Evolutionary conservation across 371 early-diverging fungal genomes (phyloP), one percentile per base, ranked within the genome.

Genomic region (Paramicrosporidium saccamoebae): DNA sequence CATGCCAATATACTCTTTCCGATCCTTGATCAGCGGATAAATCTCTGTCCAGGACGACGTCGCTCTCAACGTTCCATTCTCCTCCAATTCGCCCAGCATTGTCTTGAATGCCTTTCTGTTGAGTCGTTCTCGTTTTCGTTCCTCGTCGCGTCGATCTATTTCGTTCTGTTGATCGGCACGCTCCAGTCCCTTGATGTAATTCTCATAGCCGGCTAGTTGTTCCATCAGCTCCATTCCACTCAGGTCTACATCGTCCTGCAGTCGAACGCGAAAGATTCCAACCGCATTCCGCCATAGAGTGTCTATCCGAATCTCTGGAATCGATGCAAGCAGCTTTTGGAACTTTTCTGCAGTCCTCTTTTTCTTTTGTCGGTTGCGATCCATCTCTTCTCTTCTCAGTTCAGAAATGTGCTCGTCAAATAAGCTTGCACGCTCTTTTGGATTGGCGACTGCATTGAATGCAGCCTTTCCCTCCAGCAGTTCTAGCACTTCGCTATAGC

Each of bases 31-130:
- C 12, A 44, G 11, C 2, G 64, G 63, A 28, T 60, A 60, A 3
- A 71, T 43, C 13, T 78, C 62, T 46, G 58, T 64, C 78, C 78
- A 78, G 23, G 48, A 33, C 2, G 62, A 46, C 15, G 47, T 44
- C 12, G 59, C 54, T 33, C 52, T 52, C 17, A 71, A 41, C 11
- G 41, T 29, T 2, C 52, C 55, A 10, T 44, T 35, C 10, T 31
- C 28, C 8, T 37, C 35, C n/a, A 64, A 23, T 21, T 60, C 60
- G 0, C 37, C 26, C 24, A 73, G 27, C 14, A 68, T 31, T 39
- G 43, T 50, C 20, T 36, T 52, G 33, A 53, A 58, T 1, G 41
- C 51, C 27, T 60, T 61, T 15, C 78, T 49, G 12, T 55, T 50
- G 27, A 51, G 56, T n/a, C 78, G 46, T n/a, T n/a, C n/a, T n/a